Conservation (phyloP, 2,329 filamentous ascomycete species). For the Cordyceps javanica region DNA sequence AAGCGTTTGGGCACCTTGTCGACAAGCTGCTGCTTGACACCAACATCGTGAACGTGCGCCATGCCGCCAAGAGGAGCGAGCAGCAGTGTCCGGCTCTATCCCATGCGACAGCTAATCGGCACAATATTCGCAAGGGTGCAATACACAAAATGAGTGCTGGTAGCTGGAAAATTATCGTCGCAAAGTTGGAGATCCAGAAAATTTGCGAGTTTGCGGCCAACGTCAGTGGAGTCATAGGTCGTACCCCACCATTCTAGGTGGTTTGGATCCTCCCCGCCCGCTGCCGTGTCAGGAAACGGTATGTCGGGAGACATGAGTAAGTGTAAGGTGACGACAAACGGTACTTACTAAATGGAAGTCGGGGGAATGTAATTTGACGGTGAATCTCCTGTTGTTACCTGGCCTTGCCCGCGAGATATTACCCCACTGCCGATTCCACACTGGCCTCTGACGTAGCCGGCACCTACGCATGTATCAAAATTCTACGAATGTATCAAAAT, state of each 20-base stretch:
- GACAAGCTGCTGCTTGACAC: constrained; percentile 79
- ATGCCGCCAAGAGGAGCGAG: constrained; percentile 11
- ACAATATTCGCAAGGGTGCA: background rate
- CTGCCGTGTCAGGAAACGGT: background rate
- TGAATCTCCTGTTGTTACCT: no score
- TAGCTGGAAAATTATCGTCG: background rate
- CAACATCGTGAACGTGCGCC: constrained; percentile 23
- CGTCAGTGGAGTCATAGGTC: constrained; percentile 9
- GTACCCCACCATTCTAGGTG: constrained; percentile 12
- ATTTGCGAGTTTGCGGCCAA: constrained; percentile 5
- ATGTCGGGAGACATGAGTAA: no score
- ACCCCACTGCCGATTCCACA: no score
- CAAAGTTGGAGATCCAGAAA: constrained; percentile 9
- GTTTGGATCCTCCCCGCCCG: background rate
- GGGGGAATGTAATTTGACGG: no score
- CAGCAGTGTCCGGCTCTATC: constrained; percentile 6
- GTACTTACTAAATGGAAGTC: no score
- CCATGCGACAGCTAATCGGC: background rate
- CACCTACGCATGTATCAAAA: no score
- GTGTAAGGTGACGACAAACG: no score
- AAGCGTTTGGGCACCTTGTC: constrained; percentile 88
- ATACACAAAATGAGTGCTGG: background rate
- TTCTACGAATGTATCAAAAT: no score
- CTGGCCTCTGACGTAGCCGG: no score
- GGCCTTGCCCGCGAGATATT: no score